These are phyloP conservation scores for Forsythia suspensa DNA, from an alignment of 257 asterid species.

Conservation along the genomic window DNA sequence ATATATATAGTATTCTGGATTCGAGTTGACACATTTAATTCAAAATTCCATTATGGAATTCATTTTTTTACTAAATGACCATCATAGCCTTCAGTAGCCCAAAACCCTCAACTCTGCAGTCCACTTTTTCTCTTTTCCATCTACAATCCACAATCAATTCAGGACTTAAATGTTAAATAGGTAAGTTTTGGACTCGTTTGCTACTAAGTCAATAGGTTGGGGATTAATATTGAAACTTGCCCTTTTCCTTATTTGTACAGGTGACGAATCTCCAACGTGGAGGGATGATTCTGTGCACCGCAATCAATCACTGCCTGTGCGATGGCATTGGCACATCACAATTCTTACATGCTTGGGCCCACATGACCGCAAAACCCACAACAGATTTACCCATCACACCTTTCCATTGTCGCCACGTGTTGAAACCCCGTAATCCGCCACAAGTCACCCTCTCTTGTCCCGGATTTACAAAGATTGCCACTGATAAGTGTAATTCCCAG, in stretches of 20 bases:
- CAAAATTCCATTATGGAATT: too few species aligned
- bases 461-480: constrained; percentile 32
- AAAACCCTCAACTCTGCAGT: not conserved
- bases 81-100: not conserved
- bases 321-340: constrained; percentile 87
- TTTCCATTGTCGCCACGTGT: constrained; percentile 63
- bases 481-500: constrained; percentile 9
- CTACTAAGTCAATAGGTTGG: not conserved
- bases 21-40: too few species aligned
- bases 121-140: not conserved
- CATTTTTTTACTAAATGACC: not conserved
- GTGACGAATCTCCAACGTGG: constrained; percentile 74
- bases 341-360: constrained; percentile 87
- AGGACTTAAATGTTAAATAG: not conserved
- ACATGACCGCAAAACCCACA: constrained; percentile 36
- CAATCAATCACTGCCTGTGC: constrained; percentile 72
- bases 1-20: too few species aligned
- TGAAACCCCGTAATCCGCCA: constrained; percentile 57
- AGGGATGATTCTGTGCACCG: constrained; percentile 72
- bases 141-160: not conserved
- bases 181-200: not conserved
- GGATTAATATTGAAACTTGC: not conserved
- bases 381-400: constrained; percentile 39
- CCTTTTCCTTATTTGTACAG: constrained; percentile 31
- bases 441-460: constrained; percentile 44